Conservation (phyloP, 106 monocot species). For the Apostasia ramifera region DNA sequence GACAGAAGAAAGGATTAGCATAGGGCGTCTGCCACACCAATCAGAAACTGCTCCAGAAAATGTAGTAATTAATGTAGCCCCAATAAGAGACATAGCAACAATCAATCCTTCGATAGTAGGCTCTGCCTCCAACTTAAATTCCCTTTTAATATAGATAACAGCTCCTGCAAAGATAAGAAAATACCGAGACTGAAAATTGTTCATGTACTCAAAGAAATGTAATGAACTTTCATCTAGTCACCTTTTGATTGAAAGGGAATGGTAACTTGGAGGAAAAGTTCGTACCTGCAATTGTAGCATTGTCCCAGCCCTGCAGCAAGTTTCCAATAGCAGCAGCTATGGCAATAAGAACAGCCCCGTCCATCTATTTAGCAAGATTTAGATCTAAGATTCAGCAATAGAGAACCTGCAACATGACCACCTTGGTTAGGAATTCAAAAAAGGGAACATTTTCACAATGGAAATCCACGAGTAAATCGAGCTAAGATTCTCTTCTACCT, state of each 20-base stretch:
- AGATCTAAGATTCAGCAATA: not conserved
- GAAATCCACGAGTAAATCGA: too few species aligned
- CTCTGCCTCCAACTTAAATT: slow-evolving; percentile 20
- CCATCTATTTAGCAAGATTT: slow-evolving; percentile 3
- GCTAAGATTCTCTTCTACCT: too few species aligned
- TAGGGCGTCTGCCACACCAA: slow-evolving; percentile 16
- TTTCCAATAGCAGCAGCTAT: slow-evolving; percentile 36
- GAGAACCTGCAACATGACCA: not conserved
- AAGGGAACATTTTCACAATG: too few species aligned
- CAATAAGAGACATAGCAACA: slow-evolving; percentile 32
- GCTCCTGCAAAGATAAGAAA: slow-evolving; percentile 10
- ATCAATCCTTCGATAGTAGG: slow-evolving; percentile 34
- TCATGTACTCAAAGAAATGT: not conserved
- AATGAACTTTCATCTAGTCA: too few species aligned
- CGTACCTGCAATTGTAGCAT: slow-evolving; percentile 43
- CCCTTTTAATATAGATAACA: slow-evolving; percentile 32
- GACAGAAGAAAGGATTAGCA: slow-evolving; percentile 27
- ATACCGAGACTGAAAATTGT: not conserved
- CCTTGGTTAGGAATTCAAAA: too few species aligned
- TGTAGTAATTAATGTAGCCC: slow-evolving; percentile 32
- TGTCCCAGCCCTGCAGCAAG: slow-evolving; percentile 45
- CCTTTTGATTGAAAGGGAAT: not conserved
- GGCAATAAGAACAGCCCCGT: slow-evolving; percentile 31
- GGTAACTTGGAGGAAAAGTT: not conserved
- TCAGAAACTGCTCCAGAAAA: slow-evolving; percentile 34